Percentiles rank a stretch among this genome's conserved stretches.
These are phyloP conservation scores for Ulvella scutata DNA, from an alignment of 139 green algal species.

Conservation along the genomic window DNA sequence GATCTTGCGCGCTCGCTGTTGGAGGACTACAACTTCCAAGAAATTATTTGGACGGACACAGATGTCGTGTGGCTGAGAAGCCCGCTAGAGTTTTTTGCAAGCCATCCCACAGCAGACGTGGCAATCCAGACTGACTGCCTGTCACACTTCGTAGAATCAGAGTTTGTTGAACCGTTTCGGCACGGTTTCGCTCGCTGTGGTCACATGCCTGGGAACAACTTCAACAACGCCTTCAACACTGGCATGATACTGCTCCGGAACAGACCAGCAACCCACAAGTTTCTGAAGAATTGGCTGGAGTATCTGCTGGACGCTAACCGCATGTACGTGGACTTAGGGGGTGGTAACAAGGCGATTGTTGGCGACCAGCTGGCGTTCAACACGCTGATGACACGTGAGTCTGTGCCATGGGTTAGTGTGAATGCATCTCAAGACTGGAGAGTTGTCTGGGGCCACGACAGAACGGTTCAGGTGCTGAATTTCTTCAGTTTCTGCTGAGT, in stretches of 20 bases:
- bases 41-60: neutral
- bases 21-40: neutral
- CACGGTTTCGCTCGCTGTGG: neutral
- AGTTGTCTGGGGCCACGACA: neutral
- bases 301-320: neutral
- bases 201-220: neutral
- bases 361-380: neutral
- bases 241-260: neutral
- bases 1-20: neutral
- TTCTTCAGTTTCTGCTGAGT: too few relatives aligned
- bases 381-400: neutral
- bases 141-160: neutral
- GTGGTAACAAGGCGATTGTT: neutral
- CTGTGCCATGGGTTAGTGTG: neutral
- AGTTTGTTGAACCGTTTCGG: neutral
- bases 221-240: neutral
- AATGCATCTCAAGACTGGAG: neutral
- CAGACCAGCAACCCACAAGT: neutral
- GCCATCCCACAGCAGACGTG: neutral
- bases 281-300: neutral
- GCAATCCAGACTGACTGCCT: neutral
- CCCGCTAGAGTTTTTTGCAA: neutral
- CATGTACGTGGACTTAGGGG: neutral
- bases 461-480: neutral
- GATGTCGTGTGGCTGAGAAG: neutral